Evolutionary conservation across 2,329 filamentous ascomycete species (phyloP).

Genomic region (Pseudonectria buxi): DNA sequence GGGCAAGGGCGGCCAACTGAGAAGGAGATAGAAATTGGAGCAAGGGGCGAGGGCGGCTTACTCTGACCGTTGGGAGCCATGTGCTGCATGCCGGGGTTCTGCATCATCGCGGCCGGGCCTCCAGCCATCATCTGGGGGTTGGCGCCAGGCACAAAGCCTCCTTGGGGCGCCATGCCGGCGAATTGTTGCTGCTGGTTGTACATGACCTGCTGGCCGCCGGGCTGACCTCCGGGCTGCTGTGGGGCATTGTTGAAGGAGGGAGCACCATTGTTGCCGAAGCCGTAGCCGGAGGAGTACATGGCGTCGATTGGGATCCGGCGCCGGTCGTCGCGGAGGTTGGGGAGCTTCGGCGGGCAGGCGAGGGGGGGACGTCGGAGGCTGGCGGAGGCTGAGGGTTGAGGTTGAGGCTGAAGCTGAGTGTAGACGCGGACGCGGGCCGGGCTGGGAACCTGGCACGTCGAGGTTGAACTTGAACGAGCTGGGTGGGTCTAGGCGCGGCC

Average conservation of each 20-base stretch:
- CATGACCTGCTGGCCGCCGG: slow-evolving; percentile 48
- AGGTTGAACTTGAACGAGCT: slow-evolving; percentile 17
- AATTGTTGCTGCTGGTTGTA: slow-evolving; percentile 52
- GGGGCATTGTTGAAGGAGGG: slow-evolving; percentile 45
- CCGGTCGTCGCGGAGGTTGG: no score
- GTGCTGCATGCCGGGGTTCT: slow-evolving; percentile 51
- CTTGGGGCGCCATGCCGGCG: slow-evolving; percentile 45
- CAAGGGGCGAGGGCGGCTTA: slow-evolving; percentile 33
- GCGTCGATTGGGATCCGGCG: slow-evolving; percentile 11
- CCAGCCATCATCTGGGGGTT: slow-evolving; percentile 50
- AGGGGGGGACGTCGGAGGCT: slow-evolving; percentile 8
- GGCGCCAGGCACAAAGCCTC: slow-evolving; percentile 42
- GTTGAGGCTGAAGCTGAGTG: slow-evolving; percentile 16
- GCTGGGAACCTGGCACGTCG: slow-evolving; percentile 12
- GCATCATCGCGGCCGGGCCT: slow-evolving; percentile 56
- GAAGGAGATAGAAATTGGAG: slow-evolving; percentile 13
- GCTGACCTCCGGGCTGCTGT: slow-evolving; percentile 32
- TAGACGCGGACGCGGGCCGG: slow-evolving; percentile 22
- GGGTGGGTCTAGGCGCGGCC: slow-evolving; percentile 17
- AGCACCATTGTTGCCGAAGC: slow-evolving; percentile 45
- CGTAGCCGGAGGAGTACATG: slow-evolving; percentile 52
- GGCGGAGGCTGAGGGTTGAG: slow-evolving; percentile 11
- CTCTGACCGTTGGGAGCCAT: slow-evolving; percentile 55
- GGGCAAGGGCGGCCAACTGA: slow-evolving; percentile 1
- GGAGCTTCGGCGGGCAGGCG: slow-evolving; percentile 5